Evolutionary conservation across 176 grass and related monocot genomes (phyloP).

Genomic region (Raddia guianensis): DNA sequence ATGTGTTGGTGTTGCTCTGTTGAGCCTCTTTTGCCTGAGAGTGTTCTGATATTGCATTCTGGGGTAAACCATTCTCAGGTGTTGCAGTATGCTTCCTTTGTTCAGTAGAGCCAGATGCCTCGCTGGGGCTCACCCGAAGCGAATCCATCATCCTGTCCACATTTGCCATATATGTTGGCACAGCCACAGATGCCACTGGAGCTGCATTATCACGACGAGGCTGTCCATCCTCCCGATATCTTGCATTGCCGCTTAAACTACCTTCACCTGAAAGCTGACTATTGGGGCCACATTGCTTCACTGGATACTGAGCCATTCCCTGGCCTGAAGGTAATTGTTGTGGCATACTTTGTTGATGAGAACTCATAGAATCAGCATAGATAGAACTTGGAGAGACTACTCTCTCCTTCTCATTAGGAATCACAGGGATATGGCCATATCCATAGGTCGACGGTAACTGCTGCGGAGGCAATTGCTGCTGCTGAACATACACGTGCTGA

Average conservation of each 20-base stretch:
- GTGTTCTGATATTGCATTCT: constrained; percentile 50
- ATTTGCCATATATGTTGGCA: constrained; percentile 53
- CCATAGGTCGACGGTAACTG: constrained; percentile 52
- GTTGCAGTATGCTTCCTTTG: constrained; percentile 39
- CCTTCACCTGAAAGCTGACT: constrained; percentile 53
- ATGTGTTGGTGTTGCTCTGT: constrained; percentile 54
- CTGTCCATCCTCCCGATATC: constrained; percentile 51
- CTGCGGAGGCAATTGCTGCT: constrained; percentile 38
- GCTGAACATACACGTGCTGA: constrained; percentile 58
- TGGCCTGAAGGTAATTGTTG: constrained; percentile 41
- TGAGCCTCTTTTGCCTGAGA: constrained; percentile 38
- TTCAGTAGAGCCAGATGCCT: constrained; percentile 45
- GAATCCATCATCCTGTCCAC: constrained; percentile 69
- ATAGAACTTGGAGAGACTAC: constrained; percentile 51
- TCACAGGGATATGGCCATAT: constrained; percentile 49
- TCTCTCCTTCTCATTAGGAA: constrained; percentile 47
- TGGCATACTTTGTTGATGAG: constrained; percentile 37
- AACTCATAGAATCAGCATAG: constrained; percentile 29
- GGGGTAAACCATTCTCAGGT: constrained; percentile 47
- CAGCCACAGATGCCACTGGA: constrained; percentile 41
- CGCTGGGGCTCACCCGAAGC: constrained; percentile 39
- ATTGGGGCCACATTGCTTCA: constrained; percentile 39
- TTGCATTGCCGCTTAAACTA: constrained; percentile 54
- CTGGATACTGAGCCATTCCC: constrained; percentile 41
- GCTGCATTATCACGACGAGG: constrained; percentile 31